Base-by-base conservation (phyloP, 1,284 basidiomycete species). In the Trichosporon sp. region DNA sequence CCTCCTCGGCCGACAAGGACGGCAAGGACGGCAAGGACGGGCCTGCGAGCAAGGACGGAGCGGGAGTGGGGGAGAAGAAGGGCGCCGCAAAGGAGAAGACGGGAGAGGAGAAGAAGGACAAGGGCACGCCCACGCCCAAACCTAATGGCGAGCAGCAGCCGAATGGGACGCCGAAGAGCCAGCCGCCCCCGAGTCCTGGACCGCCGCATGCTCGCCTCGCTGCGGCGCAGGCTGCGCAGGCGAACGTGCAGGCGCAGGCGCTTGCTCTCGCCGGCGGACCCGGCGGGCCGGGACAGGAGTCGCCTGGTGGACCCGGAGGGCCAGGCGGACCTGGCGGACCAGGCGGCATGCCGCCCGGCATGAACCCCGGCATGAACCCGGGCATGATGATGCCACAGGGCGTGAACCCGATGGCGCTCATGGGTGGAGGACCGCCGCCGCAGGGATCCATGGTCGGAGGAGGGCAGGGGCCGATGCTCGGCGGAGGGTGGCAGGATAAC, bases 321-420 rank as follows among this genome's bases (percentile, higher is more conserved):
- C 51, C n/a, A 2, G 51, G 48, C n/a, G 48, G 48, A 51, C 48
- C 48, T 4, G 40, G 40, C 40, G 40, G 48, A 51, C 48, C 48
- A 43, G 48, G 48, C 5, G n/a, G 51, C 51, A 54, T 54, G 51
- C 51, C 51, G 51, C 51, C 51, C 7, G 51, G 51, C 14, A 54
- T 54, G 51, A 54, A 54, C 11, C 51, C 51, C 14, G 31, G 31
- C 6, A 35, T 63, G 14, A 63, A 63, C 59, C 59, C 59, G 1
- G 59, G 59, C 32, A 63, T 63, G 59, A 63, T 63, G 59, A 63
- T 63, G 32, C 59, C 59, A 32, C 59, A 63, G 32, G 66, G 70
- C 5, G 67, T 70, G 43, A 70, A 70, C 48, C 70, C 70, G 19
- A 63, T 70, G 56, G 70, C 70, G 48, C 66, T 70, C 35, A 67